Conservation (phyloP, 352 stramenopile species). For the Stephanocyclus meneghinianus region DNA sequence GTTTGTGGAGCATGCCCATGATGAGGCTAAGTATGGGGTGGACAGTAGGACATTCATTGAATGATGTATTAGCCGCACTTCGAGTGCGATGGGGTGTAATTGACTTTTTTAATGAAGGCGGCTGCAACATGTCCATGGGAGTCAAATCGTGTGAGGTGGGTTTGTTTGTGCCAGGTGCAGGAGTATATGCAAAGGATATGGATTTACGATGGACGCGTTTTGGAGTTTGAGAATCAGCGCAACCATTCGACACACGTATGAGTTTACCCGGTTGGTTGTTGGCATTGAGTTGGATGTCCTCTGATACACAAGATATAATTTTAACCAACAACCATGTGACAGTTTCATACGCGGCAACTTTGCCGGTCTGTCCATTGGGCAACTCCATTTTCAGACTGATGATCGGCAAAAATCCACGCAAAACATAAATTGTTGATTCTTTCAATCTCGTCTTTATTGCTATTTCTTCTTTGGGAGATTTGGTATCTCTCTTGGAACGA, state of each 20-base stretch:
- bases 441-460: slow-evolving; percentile 27
- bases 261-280: neutral
- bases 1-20: slow-evolving; percentile 73
- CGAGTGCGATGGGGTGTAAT: slow-evolving; percentile 46
- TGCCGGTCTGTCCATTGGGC: slow-evolving; percentile 75
- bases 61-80: slow-evolving; percentile 1
- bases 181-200: slow-evolving; percentile 47
- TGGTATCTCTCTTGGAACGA: neutral
- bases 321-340: slow-evolving; percentile 38
- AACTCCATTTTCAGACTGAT: slow-evolving; percentile 65
- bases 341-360: slow-evolving; percentile 55
- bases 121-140: slow-evolving; percentile 3
- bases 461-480: slow-evolving; percentile 17
- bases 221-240: slow-evolving; percentile 25
- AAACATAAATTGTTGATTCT: slow-evolving; percentile 60
- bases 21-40: slow-evolving; percentile 60
- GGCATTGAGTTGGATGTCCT: slow-evolving; percentile 22
- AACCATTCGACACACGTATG: neutral
- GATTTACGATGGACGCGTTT: slow-evolving; percentile 43
- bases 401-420: slow-evolving; percentile 66
- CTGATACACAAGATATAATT: slow-evolving; percentile 31
- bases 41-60: neutral
- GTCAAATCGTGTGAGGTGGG: neutral
- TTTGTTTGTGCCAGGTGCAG: neutral
- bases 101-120: slow-evolving; percentile 62